Evolutionary conservation across 2,329 filamentous ascomycete species (phyloP), one percentile per base, ranked within the genome.

Genomic region (Claviceps lovelessii): DNA sequence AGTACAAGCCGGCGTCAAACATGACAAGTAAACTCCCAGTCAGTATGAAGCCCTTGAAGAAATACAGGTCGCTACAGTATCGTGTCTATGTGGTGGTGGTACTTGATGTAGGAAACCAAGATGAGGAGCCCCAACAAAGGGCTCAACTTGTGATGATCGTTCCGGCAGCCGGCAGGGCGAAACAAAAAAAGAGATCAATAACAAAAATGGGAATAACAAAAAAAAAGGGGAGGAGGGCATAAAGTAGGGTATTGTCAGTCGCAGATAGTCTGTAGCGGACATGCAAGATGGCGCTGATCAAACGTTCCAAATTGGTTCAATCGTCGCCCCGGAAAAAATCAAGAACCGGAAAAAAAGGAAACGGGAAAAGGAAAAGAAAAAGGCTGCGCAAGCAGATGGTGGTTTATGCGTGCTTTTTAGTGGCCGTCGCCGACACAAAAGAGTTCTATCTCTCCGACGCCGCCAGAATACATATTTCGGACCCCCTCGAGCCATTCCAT

Each of bases 371-470:
- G 15, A 10, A 29, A 7, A 23, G 17, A n/a, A 31, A 33, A 31
- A 48, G 13, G 4, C n/a, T 31, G 17, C 46, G 6, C 7, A 41
- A 8, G 6, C 15, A 41, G 17, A n/a, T n/a, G 39, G 39, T 45
- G 8, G 42, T 15, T 15, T 49, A 9, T 39, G n/a, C 11, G 23
- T 6, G 13, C 13, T 19, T n/a, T 23, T 57, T 48, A 57, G 37
- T 57, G 56, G 29, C 54, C 72, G 57, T 76, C 77, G 65, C 80
- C 74, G 60, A 84, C 75, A 70, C 88, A 91, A 72, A 86, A 91
- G 58, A 93, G 80, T 68, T 95, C 88, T 68, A 95, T 94, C 75
- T 95, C 90, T 60, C 88, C 90, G 47, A 94, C 83, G 60, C 85
- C 83, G 47, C 84, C 85, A 52, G 79, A 77, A 52, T 78, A 76